Base-by-base conservation (phyloP, 257 asterid genomes). In the Parsonsia alboflavescens region DNA sequence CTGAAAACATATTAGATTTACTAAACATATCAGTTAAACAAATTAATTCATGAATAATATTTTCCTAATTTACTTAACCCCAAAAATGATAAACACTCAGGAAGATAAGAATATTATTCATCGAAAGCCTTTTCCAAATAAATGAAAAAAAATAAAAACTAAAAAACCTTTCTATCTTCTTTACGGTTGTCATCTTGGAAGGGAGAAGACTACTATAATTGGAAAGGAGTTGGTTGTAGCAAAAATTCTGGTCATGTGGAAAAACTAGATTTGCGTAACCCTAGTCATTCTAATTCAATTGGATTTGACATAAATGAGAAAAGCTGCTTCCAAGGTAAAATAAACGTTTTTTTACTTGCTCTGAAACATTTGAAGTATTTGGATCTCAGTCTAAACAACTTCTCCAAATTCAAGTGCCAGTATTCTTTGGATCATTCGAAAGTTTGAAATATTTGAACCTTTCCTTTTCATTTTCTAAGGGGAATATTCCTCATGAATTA, bases 351-450 rank as follows among this genome's bases (percentile, higher is more conserved):
- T 28, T 52, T 75, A 26, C 46, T 78, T 41, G 19, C 36, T 24
- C 26, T 82, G 76, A 67, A 71, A 39, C 78, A 73, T 57, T 63
- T 82, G 75, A 4, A 36, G 12, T 75, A 75, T 36, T 15, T 78
- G 63, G 85, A 78, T 54, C 54, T 81, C n/a, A 75, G 85, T 68
- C 4, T n/a, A 57, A 82, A 78, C 69, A 44, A 82, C 68, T 82
- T 82, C 11, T 58, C 78, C 56, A 5, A 6, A 50, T 50, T 13
- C 56, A 50, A 50, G 17, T 50, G 13, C 56, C 56, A 13, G 50
- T 41, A 2, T 75, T 78, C 30, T n/a, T 82, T 19, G 80, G 80
- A 13, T 75, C 75, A 4, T 53, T 82, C 1, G 50, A 7, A 46
- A 75, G 61, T 10, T 42, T 82, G 73, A 78, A 68, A 39, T 69